These are phyloP conservation scores for Lepiota brunneoincarnata DNA, from an alignment of 768 basidiomycete genomes.

Conservation along the genomic window DNA sequence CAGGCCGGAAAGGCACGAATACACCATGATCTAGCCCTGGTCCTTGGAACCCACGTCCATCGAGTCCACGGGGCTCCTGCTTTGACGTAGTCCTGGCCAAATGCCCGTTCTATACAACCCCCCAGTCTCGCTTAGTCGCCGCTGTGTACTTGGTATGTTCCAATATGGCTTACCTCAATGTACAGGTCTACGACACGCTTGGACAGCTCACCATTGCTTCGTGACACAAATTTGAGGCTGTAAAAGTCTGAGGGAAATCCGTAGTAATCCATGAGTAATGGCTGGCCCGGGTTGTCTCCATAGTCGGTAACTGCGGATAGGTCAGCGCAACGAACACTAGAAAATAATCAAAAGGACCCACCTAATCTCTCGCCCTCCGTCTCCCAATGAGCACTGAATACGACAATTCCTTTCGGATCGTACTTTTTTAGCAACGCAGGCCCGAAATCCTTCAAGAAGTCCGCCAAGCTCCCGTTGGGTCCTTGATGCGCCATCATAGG, in stretches of 20 bases:
- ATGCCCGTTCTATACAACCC: conserved; percentile 3
- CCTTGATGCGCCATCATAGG: conserved; percentile 34
- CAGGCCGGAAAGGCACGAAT: conserved; percentile 71
- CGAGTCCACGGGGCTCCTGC: conserved; percentile 55
- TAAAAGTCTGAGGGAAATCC: conserved; percentile 63
- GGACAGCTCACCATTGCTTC: conserved; percentile 56
- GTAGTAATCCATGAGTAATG: conserved; percentile 73
- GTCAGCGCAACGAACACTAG: not conserved
- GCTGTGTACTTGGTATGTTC: not conserved
- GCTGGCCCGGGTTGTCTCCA: conserved; percentile 72
- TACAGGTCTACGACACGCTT: conserved; percentile 59
- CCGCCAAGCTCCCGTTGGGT: conserved; percentile 49
- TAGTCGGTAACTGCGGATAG: conserved; percentile 64
- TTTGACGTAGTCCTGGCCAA: conserved; percentile 42
- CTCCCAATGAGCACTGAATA: conserved; percentile 86
- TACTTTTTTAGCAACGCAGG: conserved; percentile 65
- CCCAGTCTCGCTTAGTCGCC: not conserved
- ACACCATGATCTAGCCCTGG: conserved; percentile 79
- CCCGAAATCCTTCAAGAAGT: conserved; percentile 66
- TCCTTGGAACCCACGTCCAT: conserved; percentile 62
- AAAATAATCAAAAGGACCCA: conserved; percentile 24
- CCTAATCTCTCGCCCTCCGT: conserved; percentile 56
- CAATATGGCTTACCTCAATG: conserved; percentile 38
- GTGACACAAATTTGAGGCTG: conserved; percentile 62
- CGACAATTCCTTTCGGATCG: conserved; percentile 73